Percentiles rank a stretch among this genome's conserved stretches.
Conservation (phyloP, 2,329 filamentous ascomycete genomes). For the Paracoccidioides brasiliensis region DNA sequence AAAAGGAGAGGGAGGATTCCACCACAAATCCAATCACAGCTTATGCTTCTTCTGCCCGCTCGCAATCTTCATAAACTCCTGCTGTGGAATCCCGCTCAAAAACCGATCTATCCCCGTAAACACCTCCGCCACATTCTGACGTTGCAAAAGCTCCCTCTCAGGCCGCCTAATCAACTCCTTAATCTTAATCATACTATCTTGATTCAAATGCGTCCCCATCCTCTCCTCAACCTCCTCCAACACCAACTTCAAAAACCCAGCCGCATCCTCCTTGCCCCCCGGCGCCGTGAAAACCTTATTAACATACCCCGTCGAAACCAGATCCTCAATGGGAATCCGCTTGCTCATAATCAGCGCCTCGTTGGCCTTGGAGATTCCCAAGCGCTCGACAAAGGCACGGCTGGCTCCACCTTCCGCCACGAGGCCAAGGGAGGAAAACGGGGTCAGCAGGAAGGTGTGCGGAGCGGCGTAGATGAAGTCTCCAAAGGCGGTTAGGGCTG, state of each 20-base stretch:
- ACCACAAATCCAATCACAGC: conserved; percentile 40
- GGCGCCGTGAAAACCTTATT: conserved; percentile 61
- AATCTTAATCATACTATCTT: conserved; percentile 66
- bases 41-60: conserved; percentile 90
- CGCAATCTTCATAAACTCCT: conserved; percentile 76
- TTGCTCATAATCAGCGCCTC: conserved; percentile 89
- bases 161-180: conserved; percentile 70
- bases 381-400: conserved; percentile 60
- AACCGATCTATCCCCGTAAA: conserved; percentile 78
- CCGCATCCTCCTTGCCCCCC: conserved; percentile 47
- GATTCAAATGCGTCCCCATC: conserved; percentile 65
- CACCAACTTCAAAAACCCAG: conserved; percentile 58
- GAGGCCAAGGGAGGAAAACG: conserved; percentile 79
- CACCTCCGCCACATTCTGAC: conserved; percentile 69
- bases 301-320: conserved; percentile 66
- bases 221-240: conserved; percentile 67
- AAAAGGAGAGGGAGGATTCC: neutral
- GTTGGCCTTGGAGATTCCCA: conserved; percentile 72
- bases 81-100: conserved; percentile 64
- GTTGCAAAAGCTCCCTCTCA: conserved; percentile 58
- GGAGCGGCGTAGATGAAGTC: conserved; percentile 89
- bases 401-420: conserved; percentile 80
- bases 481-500: conserved; percentile 66
- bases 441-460: conserved; percentile 72
- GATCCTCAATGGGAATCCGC: conserved; percentile 57